Conservation (phyloP, 1,284 basidiomycete species). For the Ganoderma lingzhi region DNA sequence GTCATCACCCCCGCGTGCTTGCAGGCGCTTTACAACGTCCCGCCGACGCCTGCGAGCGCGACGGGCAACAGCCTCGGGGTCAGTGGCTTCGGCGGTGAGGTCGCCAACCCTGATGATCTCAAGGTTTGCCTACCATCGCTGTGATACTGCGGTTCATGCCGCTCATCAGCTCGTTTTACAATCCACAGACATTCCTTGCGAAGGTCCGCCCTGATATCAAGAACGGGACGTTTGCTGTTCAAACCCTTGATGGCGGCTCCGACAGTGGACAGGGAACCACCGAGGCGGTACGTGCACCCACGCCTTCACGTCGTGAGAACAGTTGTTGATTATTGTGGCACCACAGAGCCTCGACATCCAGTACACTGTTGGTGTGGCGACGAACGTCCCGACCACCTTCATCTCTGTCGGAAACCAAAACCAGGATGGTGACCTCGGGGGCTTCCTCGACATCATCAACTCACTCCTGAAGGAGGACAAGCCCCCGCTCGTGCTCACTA, state of each 20-base stretch:
- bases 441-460: slow-evolving; percentile 44
- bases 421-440: slow-evolving; percentile 34
- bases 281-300: slow-evolving; percentile 31
- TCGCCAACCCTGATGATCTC: slow-evolving; percentile 59
- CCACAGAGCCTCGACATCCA: slow-evolving; percentile 64
- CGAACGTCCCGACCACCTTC: slow-evolving; percentile 45
- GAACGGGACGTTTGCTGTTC: slow-evolving; percentile 34
- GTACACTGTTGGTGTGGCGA: slow-evolving; percentile 69
- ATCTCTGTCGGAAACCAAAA: slow-evolving; percentile 32
- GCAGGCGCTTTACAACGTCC: slow-evolving; percentile 58
- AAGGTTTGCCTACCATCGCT: slow-evolving; percentile 37
- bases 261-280: slow-evolving; percentile 29
- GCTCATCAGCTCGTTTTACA: background rate
- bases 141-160: background rate
- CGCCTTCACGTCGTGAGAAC: background rate
- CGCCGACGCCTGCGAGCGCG: slow-evolving; percentile 54
- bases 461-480: slow-evolving; percentile 38
- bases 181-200: slow-evolving; percentile 55
- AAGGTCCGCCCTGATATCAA: slow-evolving; percentile 58
- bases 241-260: slow-evolving; percentile 42
- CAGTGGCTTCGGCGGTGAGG: slow-evolving; percentile 64
- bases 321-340: background rate
- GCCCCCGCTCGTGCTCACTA: slow-evolving; percentile 45
- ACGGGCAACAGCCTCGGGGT: slow-evolving; percentile 60
- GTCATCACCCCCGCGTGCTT: slow-evolving; percentile 63